Conservation (phyloP, 495 filamentous ascomycete species). For the Lophiotrema nucula region DNA sequence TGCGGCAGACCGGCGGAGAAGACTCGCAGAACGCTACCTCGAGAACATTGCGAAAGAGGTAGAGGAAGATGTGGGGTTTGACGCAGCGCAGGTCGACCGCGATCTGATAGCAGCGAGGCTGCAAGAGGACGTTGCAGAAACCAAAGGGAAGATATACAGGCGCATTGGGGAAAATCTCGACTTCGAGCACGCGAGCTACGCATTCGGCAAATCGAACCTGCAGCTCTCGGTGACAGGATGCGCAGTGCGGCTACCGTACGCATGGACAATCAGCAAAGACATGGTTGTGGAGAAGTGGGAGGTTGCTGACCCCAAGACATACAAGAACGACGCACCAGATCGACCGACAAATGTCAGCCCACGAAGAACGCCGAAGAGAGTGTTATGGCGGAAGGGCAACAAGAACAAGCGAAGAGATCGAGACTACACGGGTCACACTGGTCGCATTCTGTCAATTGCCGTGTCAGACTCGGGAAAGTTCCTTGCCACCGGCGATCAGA, state of each 20-base stretch:
- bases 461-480: constrained; percentile 86
- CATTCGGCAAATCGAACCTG: constrained; percentile 68
- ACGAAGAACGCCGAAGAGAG: constrained; percentile 67
- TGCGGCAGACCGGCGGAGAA: constrained; percentile 77
- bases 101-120: constrained; percentile 87
- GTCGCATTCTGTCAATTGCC: constrained; percentile 74
- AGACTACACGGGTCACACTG: constrained; percentile 70
- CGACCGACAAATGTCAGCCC: constrained; percentile 63
- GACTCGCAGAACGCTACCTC: constrained; percentile 89
- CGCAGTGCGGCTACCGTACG: constrained; percentile 71
- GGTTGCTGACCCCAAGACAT: constrained; percentile 47
- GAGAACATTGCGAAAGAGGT: constrained; percentile 85
- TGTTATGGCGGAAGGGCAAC: constrained; percentile 53
- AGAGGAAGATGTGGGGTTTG: constrained; percentile 67
- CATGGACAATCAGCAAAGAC: constrained; percentile 87
- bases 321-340: constrained; percentile 51
- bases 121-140: constrained; percentile 89
- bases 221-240: constrained; percentile 75
- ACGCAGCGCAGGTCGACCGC: constrained; percentile 87
- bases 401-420: constrained; percentile 58
- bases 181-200: constrained; percentile 60
- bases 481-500: constrained; percentile 83
- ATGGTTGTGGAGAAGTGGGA: constrained; percentile 83
- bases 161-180: constrained; percentile 68
- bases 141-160: constrained; percentile 85